Base-by-base conservation (phyloP, 2,329 filamentous ascomycete species). In the Nothomitra cinnamomea region DNA sequence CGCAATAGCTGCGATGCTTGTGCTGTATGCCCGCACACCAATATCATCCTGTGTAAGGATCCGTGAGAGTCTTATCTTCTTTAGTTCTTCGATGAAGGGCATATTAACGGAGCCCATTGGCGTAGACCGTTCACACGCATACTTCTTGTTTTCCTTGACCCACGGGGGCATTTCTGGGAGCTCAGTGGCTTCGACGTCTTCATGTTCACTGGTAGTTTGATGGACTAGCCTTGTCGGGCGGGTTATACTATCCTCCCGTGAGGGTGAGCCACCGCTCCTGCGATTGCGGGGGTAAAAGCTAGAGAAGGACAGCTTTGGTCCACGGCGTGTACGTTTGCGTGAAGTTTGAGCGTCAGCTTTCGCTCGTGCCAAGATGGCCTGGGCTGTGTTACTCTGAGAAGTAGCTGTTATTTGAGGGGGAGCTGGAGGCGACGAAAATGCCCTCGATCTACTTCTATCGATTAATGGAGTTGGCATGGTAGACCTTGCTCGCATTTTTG, bases 11-110 rank as follows among this genome's bases (percentile, higher is more conserved):
- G 92, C 87, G 58, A 96, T 94, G 12, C 84, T 82, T 1, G 84
- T 88, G 28, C 85, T 89, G 64, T 96, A 96, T 0, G 90, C 88
- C 50, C 87, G 78, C 0, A 89, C 80, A 1, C 87, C 87, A 55
- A 94, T 80, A 48, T 84, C 75, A 60, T 95, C 88, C 7, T 80
- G 78, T 1, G 76, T 80, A 1, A 95, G 71, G 15, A 79, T 73
- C 21, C 90, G 78, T 1, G 82, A 75, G 1, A 77, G 78, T 47
- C 83, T 79, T 58, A 96, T 87, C 56, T 83, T 82, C 59, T 80
- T 77, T 3, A 98, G 73, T 56, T 85, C 74, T 0, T 76, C 68
- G 42, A 95, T 78, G 64, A 98, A 96, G 0, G 66, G 66, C 42
- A 79, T 72, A 60, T 96, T 96, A 0, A 85, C 84, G 0, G 80